A percentile compares a stretch with the other conserved stretches of the same genome.
Evolutionary conservation across 2,329 filamentous ascomycete species (phyloP).

Genomic region (Aspergillus brasiliensis): DNA sequence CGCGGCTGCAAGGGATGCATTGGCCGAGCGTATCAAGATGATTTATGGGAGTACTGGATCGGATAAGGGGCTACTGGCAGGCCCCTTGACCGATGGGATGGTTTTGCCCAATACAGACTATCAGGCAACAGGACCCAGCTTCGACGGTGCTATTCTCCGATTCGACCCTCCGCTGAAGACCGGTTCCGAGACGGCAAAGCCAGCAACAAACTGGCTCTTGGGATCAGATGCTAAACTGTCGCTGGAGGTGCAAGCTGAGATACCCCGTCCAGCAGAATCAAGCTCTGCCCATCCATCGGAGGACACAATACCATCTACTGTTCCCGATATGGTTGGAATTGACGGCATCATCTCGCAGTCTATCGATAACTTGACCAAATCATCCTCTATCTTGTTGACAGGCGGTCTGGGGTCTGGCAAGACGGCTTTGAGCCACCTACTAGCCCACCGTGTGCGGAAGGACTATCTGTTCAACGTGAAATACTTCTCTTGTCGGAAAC

Average conservation of each 20-base stretch:
- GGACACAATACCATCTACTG: slow-evolving; percentile 56
- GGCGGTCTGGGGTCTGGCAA: slow-evolving; percentile 91
- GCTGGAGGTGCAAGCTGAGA: slow-evolving; percentile 75
- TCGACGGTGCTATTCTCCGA: slow-evolving; percentile 81
- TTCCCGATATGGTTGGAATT: slow-evolving; percentile 77
- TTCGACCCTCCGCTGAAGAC: slow-evolving; percentile 64
- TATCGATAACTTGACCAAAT: slow-evolving; percentile 74
- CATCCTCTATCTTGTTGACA: slow-evolving; percentile 86
- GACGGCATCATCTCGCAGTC: slow-evolving; percentile 74
- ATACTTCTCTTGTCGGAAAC: slow-evolving; percentile 82
- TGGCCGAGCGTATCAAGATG: slow-evolving; percentile 68
- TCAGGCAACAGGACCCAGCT: slow-evolving; percentile 60
- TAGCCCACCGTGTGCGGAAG: slow-evolving; percentile 72
- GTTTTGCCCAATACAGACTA: slow-evolving; percentile 66
- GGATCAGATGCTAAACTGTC: slow-evolving; percentile 73
- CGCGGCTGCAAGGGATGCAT: slow-evolving; percentile 76
- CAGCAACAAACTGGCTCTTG: slow-evolving; percentile 65
- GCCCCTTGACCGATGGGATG: slow-evolving; percentile 87
- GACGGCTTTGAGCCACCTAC: slow-evolving; percentile 73
- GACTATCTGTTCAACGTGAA: slow-evolving; percentile 77
- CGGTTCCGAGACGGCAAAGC: slow-evolving; percentile 33
- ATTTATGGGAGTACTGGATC: slow-evolving; percentile 65
- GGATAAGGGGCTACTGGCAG: slow-evolving; percentile 69
- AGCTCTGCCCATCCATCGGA: slow-evolving; percentile 50
- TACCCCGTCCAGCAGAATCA: slow-evolving; percentile 63